Evolutionary conservation across 352 stramenopile genomes (phyloP), one percentile per base, ranked within the genome.

Genomic region (Stephanocyclus meneghinianus): DNA sequence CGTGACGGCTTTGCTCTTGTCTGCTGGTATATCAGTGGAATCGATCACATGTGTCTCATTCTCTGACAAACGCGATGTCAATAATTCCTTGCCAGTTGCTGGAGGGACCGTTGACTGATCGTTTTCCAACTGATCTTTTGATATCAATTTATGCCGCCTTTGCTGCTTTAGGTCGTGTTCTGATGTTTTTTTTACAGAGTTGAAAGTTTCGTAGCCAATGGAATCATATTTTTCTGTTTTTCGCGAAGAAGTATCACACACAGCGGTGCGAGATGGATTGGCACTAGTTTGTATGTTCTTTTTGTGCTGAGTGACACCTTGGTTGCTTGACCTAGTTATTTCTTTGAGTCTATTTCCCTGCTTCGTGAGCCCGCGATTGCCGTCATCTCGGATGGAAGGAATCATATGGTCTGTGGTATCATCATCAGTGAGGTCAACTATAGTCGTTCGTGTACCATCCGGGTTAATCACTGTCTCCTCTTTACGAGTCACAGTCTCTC

Each of bases 391-490:
- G 26, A 59, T 59, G 8, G 50, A n/a, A 32, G 50, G 50, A 30
- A 59, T 59, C 15, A 8, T 21, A 53, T 53, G 11, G 10, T 59
- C 18, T 57, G 71, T 16, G 29, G 55, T 8, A 69, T 42, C 61
- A 63, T 77, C 74, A 26, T 59, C 74, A 51, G 74, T 68, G 16
- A 65, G 42, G n/a, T 64, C 44, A 21, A 81, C 50, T 45, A 30
- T 65, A 9, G 60, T 81, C 16, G 30, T 71, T 56, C n/a, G 60
- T 21, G 66, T 77, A 7, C 76, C 76, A 70, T 83, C 70, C 32
- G 76, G 76, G 40, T 78, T 70, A 13, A 79, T 42, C 15, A 68
- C 48, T 11, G 63, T 78, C 60, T 74, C 45, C 61, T 83, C 61
- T 15, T 15, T 51, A 30, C 53, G 44, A 48, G 69, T 79, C 15